Evolutionary conservation across 2,329 filamentous ascomycete species (phyloP).

Genomic region (Thermochaetoides dissita): DNA sequence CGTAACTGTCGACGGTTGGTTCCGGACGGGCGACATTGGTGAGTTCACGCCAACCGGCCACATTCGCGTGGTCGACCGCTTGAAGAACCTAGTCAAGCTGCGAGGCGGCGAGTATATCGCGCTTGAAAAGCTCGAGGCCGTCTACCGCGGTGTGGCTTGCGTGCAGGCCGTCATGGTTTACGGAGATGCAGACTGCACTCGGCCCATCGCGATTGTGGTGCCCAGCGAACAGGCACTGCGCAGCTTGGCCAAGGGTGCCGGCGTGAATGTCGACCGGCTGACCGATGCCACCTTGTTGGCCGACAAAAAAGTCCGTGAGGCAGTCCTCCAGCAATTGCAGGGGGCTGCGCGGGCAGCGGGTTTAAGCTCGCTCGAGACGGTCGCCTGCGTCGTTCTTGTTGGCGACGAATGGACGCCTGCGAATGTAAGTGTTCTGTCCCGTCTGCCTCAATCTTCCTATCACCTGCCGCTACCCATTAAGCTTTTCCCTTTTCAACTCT

Average conservation of each 20-base stretch:
- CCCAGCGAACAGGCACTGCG: constrained; percentile 48
- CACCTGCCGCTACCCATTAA: neutral
- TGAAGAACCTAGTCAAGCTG: constrained; percentile 98
- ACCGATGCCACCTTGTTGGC: constrained; percentile 51
- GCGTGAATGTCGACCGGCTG: constrained; percentile 42
- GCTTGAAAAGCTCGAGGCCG: constrained; percentile 84
- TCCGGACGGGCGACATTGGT: constrained; percentile 92
- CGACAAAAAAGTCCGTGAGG: constrained; percentile 47
- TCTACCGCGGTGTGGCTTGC: constrained; percentile 68
- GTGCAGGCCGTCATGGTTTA: constrained; percentile 82
- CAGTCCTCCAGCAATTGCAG: constrained; percentile 55
- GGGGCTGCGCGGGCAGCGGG: constrained; percentile 50
- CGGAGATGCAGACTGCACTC: constrained; percentile 58
- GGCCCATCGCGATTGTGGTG: constrained; percentile 69
- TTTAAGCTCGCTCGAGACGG: constrained; percentile 56
- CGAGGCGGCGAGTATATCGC: constrained; percentile 93
- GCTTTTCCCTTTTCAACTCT: constrained; percentile 1
- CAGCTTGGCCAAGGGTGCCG: constrained; percentile 36
- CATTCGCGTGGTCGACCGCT: constrained; percentile 78
- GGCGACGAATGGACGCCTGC: constrained; percentile 82
- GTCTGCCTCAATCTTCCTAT: neutral
- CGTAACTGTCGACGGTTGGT: constrained; percentile 79
- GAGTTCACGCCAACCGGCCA: constrained; percentile 73
- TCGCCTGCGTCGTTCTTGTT: constrained; percentile 62
- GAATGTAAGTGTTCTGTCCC: constrained; percentile 47